These are phyloP conservation scores for Butyriboletus loyo DNA, from an alignment of 768 basidiomycete genomes.

Conservation along the genomic window DNA sequence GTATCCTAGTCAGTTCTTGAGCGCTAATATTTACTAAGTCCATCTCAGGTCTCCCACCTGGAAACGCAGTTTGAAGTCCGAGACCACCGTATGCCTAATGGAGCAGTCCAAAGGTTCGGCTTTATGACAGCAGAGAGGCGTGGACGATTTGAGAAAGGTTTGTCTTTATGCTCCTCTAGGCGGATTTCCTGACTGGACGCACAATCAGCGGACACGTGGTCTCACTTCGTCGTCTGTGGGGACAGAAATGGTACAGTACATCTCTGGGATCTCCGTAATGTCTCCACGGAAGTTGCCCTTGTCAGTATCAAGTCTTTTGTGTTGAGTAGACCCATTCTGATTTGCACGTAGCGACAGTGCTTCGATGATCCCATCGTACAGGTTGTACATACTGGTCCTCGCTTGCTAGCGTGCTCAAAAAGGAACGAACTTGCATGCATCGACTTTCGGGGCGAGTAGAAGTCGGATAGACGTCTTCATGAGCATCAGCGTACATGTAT, in stretches of 20 bases:
- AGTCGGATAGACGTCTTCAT: background rate
- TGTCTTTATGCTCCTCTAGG: slow-evolving; percentile 2
- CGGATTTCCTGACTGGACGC: slow-evolving; percentile 17
- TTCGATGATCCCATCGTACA: slow-evolving; percentile 39
- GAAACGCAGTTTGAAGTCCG: slow-evolving; percentile 54
- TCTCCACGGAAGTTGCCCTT: slow-evolving; percentile 20
- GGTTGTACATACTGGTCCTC: slow-evolving; percentile 33
- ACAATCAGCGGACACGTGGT: slow-evolving; percentile 26
- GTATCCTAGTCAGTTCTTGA: slow-evolving; percentile 24
- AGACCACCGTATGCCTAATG: slow-evolving; percentile 39
- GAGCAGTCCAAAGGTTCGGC: slow-evolving; percentile 44
- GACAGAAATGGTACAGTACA: slow-evolving; percentile 40
- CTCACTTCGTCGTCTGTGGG: slow-evolving; percentile 42
- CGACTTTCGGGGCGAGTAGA: slow-evolving; percentile 18
- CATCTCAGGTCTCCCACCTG: slow-evolving; percentile 42
- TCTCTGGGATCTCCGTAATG: slow-evolving; percentile 48
- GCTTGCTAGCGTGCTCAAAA: slow-evolving; percentile 39
- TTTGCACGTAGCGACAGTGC: slow-evolving; percentile 30
- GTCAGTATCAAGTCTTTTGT: slow-evolving; percentile 14
- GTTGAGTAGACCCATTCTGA: background rate
- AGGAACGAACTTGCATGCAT: slow-evolving; percentile 34
- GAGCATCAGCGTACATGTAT: background rate
- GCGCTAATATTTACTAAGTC: background rate
- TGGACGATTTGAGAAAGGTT: slow-evolving; percentile 47
- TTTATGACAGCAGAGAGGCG: slow-evolving; percentile 35